These are phyloP conservation scores for Chenopodium berlandieri DNA, from an alignment of 148 eudicot species.

Conservation along the genomic window DNA sequence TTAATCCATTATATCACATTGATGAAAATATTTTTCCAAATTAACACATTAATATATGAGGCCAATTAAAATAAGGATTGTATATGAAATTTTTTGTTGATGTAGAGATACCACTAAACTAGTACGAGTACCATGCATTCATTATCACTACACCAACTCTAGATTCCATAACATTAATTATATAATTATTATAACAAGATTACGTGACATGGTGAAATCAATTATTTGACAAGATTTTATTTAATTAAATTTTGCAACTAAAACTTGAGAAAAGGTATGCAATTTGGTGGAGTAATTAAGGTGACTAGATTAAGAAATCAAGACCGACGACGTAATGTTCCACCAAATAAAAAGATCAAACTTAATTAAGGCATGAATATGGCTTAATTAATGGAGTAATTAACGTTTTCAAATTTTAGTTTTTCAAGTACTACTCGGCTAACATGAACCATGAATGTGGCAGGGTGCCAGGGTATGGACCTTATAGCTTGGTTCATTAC, in stretches of 20 bases:
- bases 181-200: neutral
- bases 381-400: neutral
- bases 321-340: neutral
- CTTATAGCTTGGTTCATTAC: too few species aligned
- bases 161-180: neutral
- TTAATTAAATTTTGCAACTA: neutral
- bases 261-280: neutral
- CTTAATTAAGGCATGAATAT: neutral
- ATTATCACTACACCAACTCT: neutral
- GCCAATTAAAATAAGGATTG: too few species aligned
- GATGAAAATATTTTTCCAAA: too few species aligned
- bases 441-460: too few species aligned
- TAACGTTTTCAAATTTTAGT: neutral
- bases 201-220: slow-evolving; percentile 5
- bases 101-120: too few species aligned
- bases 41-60: too few species aligned
- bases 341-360: neutral
- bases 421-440: too few species aligned
- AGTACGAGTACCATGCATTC: too few species aligned
- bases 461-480: too few species aligned
- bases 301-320: neutral
- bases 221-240: neutral
- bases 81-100: too few species aligned
- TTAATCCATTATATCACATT: too few species aligned
- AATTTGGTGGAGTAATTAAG: neutral